These are phyloP conservation scores for Lomentospora prolificans DNA, from an alignment of 2,329 filamentous ascomycete genomes.

Conservation along the genomic window DNA sequence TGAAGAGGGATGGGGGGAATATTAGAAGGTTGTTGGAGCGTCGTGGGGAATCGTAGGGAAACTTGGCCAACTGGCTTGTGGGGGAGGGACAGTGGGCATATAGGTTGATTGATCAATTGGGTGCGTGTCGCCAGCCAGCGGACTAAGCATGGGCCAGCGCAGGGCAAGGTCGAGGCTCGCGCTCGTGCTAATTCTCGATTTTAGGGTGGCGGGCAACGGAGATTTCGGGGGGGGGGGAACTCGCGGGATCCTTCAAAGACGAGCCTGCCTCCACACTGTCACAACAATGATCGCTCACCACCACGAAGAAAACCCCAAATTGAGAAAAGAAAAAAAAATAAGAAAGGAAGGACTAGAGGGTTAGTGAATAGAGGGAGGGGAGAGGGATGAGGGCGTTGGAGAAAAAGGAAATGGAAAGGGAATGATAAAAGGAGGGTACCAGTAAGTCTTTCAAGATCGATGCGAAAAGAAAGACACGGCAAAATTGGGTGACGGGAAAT, in stretches of 20 bases:
- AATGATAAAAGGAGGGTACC: neutral
- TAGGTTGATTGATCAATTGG: neutral
- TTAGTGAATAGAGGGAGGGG: neutral
- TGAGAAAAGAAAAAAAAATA: conserved; percentile 11
- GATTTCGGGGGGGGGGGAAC: neutral
- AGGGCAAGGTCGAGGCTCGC: no score
- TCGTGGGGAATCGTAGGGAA: conserved; percentile 1
- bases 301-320: conserved; percentile 10
- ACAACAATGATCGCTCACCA: neutral
- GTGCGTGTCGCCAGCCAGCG: neutral
- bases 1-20: neutral
- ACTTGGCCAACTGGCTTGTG: neutral
- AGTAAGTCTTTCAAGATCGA: conserved; percentile 4
- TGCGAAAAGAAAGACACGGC: conserved; percentile 2
- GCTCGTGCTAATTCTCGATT: neutral
- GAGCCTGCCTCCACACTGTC: neutral
- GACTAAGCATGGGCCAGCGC: no score
- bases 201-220: neutral
- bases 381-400: neutral
- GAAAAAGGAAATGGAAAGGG: neutral
- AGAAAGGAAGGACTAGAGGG: conserved; percentile 4
- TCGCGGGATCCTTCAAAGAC: neutral
- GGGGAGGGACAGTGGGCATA: neutral
- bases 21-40: neutral
- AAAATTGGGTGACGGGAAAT: conserved; percentile 3